These are phyloP conservation scores for Salvia splendens DNA, from an alignment of 257 asterid genomes.

Conservation along the genomic window DNA sequence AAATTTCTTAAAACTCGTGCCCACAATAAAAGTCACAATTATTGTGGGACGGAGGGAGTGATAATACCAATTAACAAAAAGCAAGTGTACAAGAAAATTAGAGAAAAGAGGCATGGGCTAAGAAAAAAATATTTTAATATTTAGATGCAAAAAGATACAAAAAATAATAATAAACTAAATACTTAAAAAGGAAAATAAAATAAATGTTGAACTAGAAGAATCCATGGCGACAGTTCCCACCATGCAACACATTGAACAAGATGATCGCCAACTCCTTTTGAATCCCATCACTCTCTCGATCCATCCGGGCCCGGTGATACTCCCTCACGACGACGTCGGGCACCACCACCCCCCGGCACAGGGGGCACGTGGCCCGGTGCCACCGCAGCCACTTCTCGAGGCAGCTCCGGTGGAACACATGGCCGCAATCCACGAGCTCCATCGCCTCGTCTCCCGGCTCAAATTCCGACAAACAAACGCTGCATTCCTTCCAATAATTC, in stretches of 20 bases:
- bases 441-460: slow-evolving; percentile 45
- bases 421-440: slow-evolving; percentile 47
- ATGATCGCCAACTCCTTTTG: slow-evolving; percentile 48
- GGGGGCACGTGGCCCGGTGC: slow-evolving; percentile 51
- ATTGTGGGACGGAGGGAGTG: too few species aligned
- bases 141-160: too few species aligned
- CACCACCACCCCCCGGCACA: slow-evolving; percentile 55
- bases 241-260: slow-evolving; percentile 34
- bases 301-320: slow-evolving; percentile 36
- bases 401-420: slow-evolving; percentile 50
- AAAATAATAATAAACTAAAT: too few species aligned
- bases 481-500: slow-evolving; percentile 33
- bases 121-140: too few species aligned
- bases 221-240: slow-evolving; percentile 33
- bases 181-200: not conserved
- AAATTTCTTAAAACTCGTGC: too few species aligned
- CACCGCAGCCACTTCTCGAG: slow-evolving; percentile 44
- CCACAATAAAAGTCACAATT: too few species aligned
- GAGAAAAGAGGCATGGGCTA: too few species aligned
- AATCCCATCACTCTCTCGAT: slow-evolving; percentile 24
- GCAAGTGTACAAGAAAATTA: too few species aligned
- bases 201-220: slow-evolving; percentile 11
- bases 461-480: slow-evolving; percentile 49
- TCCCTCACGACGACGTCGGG: slow-evolving; percentile 36
- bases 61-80: too few species aligned